Percentiles rank a stretch among this genome's conserved stretches.
phyloP scores from a whole-genome alignment of 2,329 filamentous ascomycete genomes.

The Calonectria montana region DNA sequence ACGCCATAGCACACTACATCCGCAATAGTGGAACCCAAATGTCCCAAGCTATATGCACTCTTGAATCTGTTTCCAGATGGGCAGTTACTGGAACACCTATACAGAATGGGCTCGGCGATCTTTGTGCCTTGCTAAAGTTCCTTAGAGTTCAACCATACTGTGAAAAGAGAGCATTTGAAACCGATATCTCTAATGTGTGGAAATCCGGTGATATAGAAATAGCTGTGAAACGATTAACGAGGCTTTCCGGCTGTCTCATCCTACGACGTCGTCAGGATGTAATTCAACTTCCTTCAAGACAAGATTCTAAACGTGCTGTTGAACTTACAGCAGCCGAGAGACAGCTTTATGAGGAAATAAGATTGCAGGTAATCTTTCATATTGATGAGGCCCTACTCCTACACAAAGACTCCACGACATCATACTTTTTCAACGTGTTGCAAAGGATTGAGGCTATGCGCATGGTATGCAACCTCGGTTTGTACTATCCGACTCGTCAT shows the following conservation, averaged over 20 bases:
- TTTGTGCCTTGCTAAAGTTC: constrained; percentile 57
- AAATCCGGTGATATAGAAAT: constrained; percentile 50
- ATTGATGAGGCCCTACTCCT: constrained; percentile 50
- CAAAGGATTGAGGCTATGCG: constrained; percentile 58
- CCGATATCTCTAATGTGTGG: constrained; percentile 47
- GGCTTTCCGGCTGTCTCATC: constrained; percentile 50
- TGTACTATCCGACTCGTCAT: constrained; percentile 51
- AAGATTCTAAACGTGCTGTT: constrained; percentile 48
- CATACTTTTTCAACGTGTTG: constrained; percentile 52
- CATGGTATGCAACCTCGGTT: constrained; percentile 59
- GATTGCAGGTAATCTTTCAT: constrained; percentile 38
- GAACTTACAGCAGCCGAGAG: constrained; percentile 51
- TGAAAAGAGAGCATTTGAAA: constrained; percentile 26
- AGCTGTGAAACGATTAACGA: constrained; percentile 53
- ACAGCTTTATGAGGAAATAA: constrained; percentile 48
- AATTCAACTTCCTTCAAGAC: constrained; percentile 51
- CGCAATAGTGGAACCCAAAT: constrained; percentile 29
- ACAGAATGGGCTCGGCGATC: constrained; percentile 57
- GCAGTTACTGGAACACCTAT: constrained; percentile 62
- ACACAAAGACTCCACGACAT: constrained; percentile 11
- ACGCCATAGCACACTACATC: constrained; percentile 26
- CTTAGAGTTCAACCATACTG: constrained; percentile 54
- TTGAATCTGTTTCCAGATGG: constrained; percentile 55
- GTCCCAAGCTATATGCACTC: constrained; percentile 48
- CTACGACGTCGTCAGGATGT: constrained; percentile 53